Base-by-base conservation (phyloP, 2,329 filamentous ascomycete genomes). In the Aspergillus sp. region DNA sequence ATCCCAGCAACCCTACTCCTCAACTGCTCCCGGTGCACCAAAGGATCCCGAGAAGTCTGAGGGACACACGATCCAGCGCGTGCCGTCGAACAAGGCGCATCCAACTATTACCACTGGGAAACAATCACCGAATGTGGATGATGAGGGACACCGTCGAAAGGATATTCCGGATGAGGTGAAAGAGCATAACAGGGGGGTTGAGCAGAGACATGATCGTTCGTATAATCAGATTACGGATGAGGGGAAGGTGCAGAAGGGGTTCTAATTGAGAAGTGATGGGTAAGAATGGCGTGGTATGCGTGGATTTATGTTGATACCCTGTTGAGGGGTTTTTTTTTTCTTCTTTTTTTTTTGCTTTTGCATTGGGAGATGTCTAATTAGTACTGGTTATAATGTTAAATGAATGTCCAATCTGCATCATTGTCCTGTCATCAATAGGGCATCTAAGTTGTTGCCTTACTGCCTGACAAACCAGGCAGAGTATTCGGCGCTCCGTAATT, bases 101-200 rank as follows among this genome's bases (percentile, higher is more conserved):
- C 65, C 66, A 12, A 67, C 65, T 3, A 53, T 69, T 9, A 53
- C 45, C n/a, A 58, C 62, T 41, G 62, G 60, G 6, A 55, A 51
- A 7, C 55, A 63, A 37, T 64, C 65, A 2, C 58, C 60, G 7
- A 58, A 66, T 33, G 44, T 62, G 7, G 64, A 69, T 37, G 41
- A 48, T 2, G 46, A 62, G 5, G 66, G 66, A 0, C 57, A 62
- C 1, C 32, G 46, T 10, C 49, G 52, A 1, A 44, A 54, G 0
- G 56, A 67, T 54, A 43, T 66, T 1, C 63, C 66, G 1, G 53
- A 63, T 7, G 66, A 68, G 48, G 66, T 69, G 47, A 66, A 59
- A 46, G 44, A 49, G 46, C 66, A 69, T 50, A 69, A 69, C 44
- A 47, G 49, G 20, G 66, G 67, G 2, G 47, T 69, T 45, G 55